Evolutionary conservation across 106 monocot genomes (phyloP).

Genomic region (Amphibolis antarctica): DNA sequence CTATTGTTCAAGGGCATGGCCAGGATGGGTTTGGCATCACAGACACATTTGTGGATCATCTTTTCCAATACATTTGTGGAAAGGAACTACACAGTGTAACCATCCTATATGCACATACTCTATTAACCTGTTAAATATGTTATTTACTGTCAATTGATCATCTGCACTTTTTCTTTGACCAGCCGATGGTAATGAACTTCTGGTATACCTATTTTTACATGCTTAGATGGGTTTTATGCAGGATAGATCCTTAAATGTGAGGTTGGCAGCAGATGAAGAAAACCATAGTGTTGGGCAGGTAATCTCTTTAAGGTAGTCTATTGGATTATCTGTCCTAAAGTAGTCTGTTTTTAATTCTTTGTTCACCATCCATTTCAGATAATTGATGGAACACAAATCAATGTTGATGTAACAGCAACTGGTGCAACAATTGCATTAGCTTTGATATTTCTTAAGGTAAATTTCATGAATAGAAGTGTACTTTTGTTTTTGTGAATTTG

Average conservation of each 20-base stretch:
- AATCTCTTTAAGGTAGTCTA: neutral
- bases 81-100: constrained; percentile 51
- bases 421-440: constrained; percentile 89
- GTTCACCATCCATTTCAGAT: constrained; percentile 35
- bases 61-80: constrained; percentile 63
- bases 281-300: constrained; percentile 55
- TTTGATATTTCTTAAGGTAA: constrained; percentile 88
- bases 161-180: too few species aligned
- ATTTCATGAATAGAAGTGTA: neutral
- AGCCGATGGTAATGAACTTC: too few species aligned
- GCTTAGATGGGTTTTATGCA: constrained; percentile 9
- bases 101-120: neutral
- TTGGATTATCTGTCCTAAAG: neutral
- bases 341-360: neutral
- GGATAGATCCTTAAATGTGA: constrained; percentile 32
- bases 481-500: neutral
- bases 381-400: constrained; percentile 69
- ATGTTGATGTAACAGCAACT: constrained; percentile 92
- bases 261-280: constrained; percentile 30
- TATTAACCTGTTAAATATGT: neutral
- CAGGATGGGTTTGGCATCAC: constrained; percentile 59
- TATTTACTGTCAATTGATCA: neutral
- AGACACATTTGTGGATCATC: constrained; percentile 73
- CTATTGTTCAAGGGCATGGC: constrained; percentile 47
- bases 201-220: neutral